These are phyloP conservation scores for Exophiala dermatitidis DNA, from an alignment of 2,329 filamentous ascomycete species.

Conservation along the genomic window DNA sequence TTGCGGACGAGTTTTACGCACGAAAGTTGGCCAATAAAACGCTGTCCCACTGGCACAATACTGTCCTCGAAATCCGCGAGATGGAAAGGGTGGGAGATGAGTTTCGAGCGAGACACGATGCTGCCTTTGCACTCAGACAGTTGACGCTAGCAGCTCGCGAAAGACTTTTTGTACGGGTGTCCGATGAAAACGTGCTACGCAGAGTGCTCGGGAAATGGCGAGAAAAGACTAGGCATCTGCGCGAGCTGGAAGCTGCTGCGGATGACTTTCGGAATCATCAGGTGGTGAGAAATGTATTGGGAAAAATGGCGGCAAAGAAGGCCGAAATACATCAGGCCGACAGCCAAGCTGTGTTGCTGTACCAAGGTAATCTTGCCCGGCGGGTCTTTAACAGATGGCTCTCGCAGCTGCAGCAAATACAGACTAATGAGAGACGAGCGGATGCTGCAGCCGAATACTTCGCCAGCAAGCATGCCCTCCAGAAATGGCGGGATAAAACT, in stretches of 20 bases:
- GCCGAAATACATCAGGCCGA: conserved; percentile 9
- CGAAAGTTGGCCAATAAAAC: conserved; percentile 11
- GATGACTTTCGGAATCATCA: conserved; percentile 10
- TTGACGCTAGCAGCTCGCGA: conserved; percentile 19
- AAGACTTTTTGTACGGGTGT: conserved; percentile 11
- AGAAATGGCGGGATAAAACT: conserved; percentile 11
- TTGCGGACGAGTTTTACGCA: conserved; percentile 12
- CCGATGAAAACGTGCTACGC: conserved; percentile 5
- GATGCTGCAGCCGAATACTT: conserved; percentile 20
- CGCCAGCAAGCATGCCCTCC: conserved; percentile 15
- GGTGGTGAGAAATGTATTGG: conserved; percentile 8
- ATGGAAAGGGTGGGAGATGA: conserved; percentile 11
- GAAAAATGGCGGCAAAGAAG: conserved; percentile 6
- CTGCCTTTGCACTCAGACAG: conserved; percentile 6
- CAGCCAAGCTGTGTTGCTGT: conserved; percentile 7
- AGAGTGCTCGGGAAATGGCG: conserved; percentile 12
- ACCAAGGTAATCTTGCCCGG: conserved; percentile 10
- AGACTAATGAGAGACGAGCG: conserved; percentile 11
- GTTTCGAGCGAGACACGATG: conserved; percentile 10
- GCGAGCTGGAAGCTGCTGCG: conserved; percentile 14
- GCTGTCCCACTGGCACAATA: conserved; percentile 12
- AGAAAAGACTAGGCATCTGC: conserved; percentile 7
- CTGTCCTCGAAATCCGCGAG: conserved; percentile 4
- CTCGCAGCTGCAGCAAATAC: conserved; percentile 6
- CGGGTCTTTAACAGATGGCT: conserved; percentile 12